Conservation (phyloP, 139 green algal genomes). For the Coccomyxa sp. region DNA sequence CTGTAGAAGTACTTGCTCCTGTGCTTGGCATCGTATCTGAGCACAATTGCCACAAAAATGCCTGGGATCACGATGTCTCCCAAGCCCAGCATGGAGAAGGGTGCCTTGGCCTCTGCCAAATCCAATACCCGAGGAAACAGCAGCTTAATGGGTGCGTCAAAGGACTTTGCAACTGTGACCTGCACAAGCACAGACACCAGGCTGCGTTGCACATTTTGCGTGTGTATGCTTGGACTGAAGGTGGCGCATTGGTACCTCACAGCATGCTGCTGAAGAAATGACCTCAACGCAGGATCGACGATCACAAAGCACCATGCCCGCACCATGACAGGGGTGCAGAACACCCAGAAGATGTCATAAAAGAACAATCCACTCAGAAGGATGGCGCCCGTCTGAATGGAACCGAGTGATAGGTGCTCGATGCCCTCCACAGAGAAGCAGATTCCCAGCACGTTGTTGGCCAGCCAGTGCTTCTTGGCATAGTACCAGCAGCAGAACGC, state of each 20-base stretch:
- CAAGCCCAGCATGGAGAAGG: constrained; percentile 95
- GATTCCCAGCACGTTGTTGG: constrained; percentile 95
- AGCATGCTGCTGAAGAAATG: background rate
- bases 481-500: constrained; percentile 83
- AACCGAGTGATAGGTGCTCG: constrained; percentile 88
- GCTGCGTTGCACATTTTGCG: no score
- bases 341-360: constrained; percentile 99
- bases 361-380: constrained; percentile 89
- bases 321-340: constrained; percentile 96
- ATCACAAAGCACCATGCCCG: no score
- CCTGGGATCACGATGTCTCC: constrained; percentile 92
- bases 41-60: constrained; percentile 93
- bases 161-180: constrained; percentile 87
- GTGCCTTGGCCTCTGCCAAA: constrained; percentile 5
- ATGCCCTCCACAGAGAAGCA: constrained; percentile 92
- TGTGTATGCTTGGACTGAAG: background rate
- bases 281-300: background rate
- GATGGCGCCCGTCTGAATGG: constrained; percentile 68
- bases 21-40: constrained; percentile 75
- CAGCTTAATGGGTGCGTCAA: constrained; percentile 99
- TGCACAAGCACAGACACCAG: constrained; percentile 17
- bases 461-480: constrained; percentile 86
- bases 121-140: constrained; percentile 64
- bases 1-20: constrained; percentile 24
- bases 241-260: background rate